Evolutionary conservation across 2,329 filamentous ascomycete genomes (phyloP), one percentile per base, ranked within the genome.

Genomic region (Rasamsonia emersonii): DNA sequence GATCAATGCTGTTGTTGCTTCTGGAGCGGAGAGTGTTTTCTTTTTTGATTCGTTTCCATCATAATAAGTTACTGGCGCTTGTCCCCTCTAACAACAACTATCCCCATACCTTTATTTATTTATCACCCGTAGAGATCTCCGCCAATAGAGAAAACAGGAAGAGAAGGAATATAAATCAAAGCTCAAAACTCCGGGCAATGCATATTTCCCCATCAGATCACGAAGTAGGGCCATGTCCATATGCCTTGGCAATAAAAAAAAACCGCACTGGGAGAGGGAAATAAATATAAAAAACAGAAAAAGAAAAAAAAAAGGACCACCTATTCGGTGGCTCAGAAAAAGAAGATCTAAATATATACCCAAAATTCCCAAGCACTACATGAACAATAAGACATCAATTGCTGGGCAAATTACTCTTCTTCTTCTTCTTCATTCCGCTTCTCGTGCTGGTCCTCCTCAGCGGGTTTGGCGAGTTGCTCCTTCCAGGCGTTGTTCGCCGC

Each of bases 401-500:
- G 20, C 20, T 23, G 11, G 8, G 20, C 11, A 9, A 11, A 23
- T 23, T n/a, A n/a, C n/a, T n/a, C n/a, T n/a, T n/a, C n/a, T n/a
- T n/a, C n/a, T n/a, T n/a, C n/a, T n/a, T n/a, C n/a, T n/a, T n/a
- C n/a, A n/a, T n/a, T n/a, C n/a, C n/a, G n/a, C n/a, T n/a, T n/a
- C n/a, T n/a, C n/a, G n/a, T n/a, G n/a, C n/a, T n/a, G n/a, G n/a
- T 23, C 20, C 20, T 23, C 11, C 20, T 38, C 33, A 7, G 62
- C 67, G 43, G 75, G 71, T 62, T 72, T 65, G 41, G 62, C 55
- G 32, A 82, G 55, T 44, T 76, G 65, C 47, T 75, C 67, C 44
- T 80, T 79, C 77, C 85, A 91, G 43, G 77, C 42, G 21, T 70
- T 73, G 58, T 83, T 91, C 40, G 82, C 86, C 39, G 75, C 63